Evolutionary conservation across 169 alveolate species (phyloP).

Genomic region (Plasmodium falciparum): DNA sequence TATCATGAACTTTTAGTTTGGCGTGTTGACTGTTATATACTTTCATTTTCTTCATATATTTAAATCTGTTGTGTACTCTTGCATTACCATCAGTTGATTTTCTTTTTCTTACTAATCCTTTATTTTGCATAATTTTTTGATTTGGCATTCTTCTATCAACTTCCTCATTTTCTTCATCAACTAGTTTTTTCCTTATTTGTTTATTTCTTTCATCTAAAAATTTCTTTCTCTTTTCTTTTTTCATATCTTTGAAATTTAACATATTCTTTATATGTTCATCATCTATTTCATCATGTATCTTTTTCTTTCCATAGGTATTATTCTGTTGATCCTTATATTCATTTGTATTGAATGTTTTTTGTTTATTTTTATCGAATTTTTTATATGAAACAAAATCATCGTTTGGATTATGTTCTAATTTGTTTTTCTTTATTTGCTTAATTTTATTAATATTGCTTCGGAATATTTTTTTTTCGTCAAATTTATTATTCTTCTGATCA

Average conservation of each 20-base stretch:
- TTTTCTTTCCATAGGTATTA: neutral
- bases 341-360: slow-evolving; percentile 44
- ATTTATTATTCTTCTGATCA: slow-evolving; percentile 10
- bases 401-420: slow-evolving; percentile 37
- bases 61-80: slow-evolving; percentile 92
- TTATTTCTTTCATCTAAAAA: slow-evolving; percentile 37
- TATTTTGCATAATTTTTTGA: slow-evolving; percentile 90
- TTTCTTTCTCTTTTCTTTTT: slow-evolving; percentile 63
- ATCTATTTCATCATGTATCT: slow-evolving; percentile 27
- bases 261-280: slow-evolving; percentile 77
- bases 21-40: slow-evolving; percentile 80
- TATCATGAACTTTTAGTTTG: slow-evolving; percentile 80
- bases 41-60: slow-evolving; percentile 90
- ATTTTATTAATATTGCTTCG: slow-evolving; percentile 63
- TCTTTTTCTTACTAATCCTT: slow-evolving; percentile 93
- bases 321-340: slow-evolving; percentile 5
- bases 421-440: slow-evolving; percentile 63
- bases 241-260: slow-evolving; percentile 73
- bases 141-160: slow-evolving; percentile 74
- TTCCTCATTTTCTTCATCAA: slow-evolving; percentile 77
- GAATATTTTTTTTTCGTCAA: slow-evolving; percentile 69
- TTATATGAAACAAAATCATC: slow-evolving; percentile 75
- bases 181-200: slow-evolving; percentile 77
- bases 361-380: slow-evolving; percentile 73
- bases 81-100: slow-evolving; percentile 95